Percentiles rank a stretch among this genome's conserved stretches.
Conservation (phyloP, 805 yeast genomes). For the Candida adriatica region DNA sequence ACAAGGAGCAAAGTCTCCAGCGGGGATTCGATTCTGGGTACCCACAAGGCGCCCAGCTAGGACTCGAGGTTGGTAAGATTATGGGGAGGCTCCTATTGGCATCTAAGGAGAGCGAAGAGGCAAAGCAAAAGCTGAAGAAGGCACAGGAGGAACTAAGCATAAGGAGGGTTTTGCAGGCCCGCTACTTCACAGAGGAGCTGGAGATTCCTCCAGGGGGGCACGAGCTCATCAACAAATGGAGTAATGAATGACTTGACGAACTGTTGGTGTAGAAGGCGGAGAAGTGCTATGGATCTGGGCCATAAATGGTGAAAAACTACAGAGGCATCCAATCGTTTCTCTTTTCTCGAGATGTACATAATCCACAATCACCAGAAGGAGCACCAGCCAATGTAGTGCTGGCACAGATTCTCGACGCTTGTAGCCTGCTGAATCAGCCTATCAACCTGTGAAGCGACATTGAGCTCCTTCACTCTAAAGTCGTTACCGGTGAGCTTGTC, state of each 20-base stretch:
- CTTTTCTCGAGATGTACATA: no score
- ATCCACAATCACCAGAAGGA: conserved; percentile 93
- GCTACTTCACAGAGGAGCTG: conserved; percentile 42
- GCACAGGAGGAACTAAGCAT: conserved; percentile 54
- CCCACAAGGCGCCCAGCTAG: conserved; percentile 67
- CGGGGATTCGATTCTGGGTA: conserved; percentile 77
- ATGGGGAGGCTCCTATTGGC: conserved; percentile 39
- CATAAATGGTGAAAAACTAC: no score
- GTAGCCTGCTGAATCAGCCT: conserved; percentile 93
- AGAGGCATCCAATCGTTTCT: no score
- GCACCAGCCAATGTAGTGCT: conserved; percentile 98
- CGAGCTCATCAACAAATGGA: conserved; percentile 43
- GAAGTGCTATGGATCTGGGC: no score
- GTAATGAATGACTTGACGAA: no score
- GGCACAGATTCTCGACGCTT: conserved; percentile 90
- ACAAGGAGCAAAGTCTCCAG: conserved; percentile 68
- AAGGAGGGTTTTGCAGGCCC: conserved; percentile 44
- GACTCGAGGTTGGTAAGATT: conserved; percentile 57
- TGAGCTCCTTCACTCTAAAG: conserved; percentile 63
- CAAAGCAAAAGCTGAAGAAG: conserved; percentile 20
- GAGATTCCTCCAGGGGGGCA: conserved; percentile 19
- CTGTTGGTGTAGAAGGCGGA: no score
- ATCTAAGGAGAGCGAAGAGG: conserved; percentile 14
- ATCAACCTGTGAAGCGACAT: conserved; percentile 88
- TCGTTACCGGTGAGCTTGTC: conserved; percentile 94